phyloP scores from a whole-genome alignment of 192 early-diverging fungal genomes.

The Coemansia sp. region DNA sequence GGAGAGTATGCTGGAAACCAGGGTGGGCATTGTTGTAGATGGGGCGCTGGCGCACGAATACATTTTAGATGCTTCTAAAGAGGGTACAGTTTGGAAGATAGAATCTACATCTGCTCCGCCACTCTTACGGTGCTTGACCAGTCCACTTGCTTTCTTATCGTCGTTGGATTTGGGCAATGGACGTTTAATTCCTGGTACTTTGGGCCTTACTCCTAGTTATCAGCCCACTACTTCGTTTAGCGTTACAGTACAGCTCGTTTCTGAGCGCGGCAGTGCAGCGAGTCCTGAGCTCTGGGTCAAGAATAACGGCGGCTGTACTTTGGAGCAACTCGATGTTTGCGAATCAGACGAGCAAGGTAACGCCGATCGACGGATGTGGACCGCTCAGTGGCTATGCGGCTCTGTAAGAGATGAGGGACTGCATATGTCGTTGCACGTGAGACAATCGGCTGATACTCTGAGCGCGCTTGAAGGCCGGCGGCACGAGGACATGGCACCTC shows the following conservation, averaged over 20 bases:
- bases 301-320: not conserved
- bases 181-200: constrained; percentile 3
- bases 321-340: not conserved
- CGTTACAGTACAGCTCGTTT: not conserved
- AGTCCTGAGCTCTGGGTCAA: constrained; percentile 7
- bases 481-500: not conserved
- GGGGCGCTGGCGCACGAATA: constrained; percentile 29
- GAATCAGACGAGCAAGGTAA: not conserved
- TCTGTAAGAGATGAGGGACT: not conserved
- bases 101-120: constrained; percentile 7
- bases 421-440: constrained; percentile 10
- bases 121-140: constrained; percentile 18
- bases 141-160: not conserved
- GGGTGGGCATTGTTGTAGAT: constrained; percentile 16
- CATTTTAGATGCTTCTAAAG: not conserved
- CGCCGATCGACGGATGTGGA: not conserved
- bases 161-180: constrained; percentile 21
- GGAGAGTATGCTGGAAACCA: constrained; percentile 1
- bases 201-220: constrained; percentile 36
- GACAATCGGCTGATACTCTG: constrained; percentile 5
- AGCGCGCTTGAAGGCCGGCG: constrained; percentile 15
- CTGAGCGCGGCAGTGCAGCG: not conserved
- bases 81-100: constrained; percentile 17
- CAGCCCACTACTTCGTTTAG: not conserved
- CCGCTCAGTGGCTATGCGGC: constrained; percentile 1